A percentile compares a stretch with the other conserved stretches of the same genome.
These are phyloP conservation scores for Cryphonectria carpinicola DNA, from an alignment of 2,329 filamentous ascomycete genomes.

Conservation along the genomic window DNA sequence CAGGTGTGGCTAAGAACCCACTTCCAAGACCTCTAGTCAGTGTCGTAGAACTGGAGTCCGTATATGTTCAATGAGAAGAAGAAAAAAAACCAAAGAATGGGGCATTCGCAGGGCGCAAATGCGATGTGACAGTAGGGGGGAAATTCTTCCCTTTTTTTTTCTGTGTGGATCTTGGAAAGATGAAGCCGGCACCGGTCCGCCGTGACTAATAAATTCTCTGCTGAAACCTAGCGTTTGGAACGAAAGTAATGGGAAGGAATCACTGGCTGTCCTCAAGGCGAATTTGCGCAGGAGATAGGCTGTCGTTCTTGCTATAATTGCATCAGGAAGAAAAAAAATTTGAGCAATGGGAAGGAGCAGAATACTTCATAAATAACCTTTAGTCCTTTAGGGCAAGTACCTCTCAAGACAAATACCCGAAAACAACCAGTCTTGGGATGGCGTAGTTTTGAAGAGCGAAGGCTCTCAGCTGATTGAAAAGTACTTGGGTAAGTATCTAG, in stretches of 20 bases:
- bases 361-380: background rate
- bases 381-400: background rate
- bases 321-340: no score
- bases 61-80: background rate
- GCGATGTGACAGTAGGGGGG: background rate
- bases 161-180: background rate
- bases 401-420: background rate
- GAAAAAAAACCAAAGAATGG: background rate
- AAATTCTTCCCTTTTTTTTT: background rate
- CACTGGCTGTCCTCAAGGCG: background rate
- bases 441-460: background rate
- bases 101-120: slow-evolving; percentile 10
- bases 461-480: no score
- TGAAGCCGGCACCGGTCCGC: slow-evolving; percentile 11
- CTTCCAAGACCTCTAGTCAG: background rate
- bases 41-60: background rate
- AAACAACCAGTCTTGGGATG: no score
- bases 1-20: background rate
- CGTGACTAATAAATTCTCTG: slow-evolving; percentile 11
- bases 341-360: background rate
- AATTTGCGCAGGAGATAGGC: no score
- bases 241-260: background rate
- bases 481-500: no score
- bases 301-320: background rate
- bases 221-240: background rate